Percentiles rank a stretch among this genome's conserved stretches.
Evolutionary conservation across 768 basidiomycete species (phyloP).

Genomic region (Agrocybe praecox): DNA sequence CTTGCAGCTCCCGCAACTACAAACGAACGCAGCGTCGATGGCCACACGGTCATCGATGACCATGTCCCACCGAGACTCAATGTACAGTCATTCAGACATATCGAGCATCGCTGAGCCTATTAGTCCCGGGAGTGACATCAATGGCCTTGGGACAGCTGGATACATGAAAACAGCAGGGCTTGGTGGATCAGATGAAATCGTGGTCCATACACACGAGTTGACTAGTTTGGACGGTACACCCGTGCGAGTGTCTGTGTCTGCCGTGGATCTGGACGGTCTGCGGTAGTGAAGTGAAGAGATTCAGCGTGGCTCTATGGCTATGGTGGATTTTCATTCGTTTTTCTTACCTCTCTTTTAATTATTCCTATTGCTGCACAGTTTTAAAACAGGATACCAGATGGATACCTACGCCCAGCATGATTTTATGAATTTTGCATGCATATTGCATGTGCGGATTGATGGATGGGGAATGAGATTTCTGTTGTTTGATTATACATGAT

Average conservation of each 20-base stretch:
- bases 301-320: not conserved
- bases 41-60: constrained; percentile 13
- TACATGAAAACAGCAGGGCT: constrained; percentile 9
- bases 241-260: constrained; percentile 18
- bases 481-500: not conserved
- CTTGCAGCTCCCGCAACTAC: constrained; percentile 27
- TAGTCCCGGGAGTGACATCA: constrained; percentile 49
- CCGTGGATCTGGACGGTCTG: constrained; percentile 16
- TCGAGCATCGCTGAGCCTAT: constrained; percentile 63
- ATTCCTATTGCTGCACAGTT: not conserved
- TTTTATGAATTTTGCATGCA: not conserved
- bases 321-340: not conserved
- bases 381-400: not conserved
- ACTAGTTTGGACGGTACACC: constrained; percentile 25
- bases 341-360: not conserved
- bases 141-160: constrained; percentile 25
- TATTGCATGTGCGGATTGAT: not conserved
- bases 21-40: constrained; percentile 31
- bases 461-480: not conserved
- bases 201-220: constrained; percentile 32
- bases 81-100: constrained; percentile 57
- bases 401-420: not conserved
- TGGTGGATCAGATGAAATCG: constrained; percentile 21
- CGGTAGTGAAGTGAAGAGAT: constrained; percentile 1
- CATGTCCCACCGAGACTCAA: constrained; percentile 37